Evolutionary conservation across 2,329 filamentous ascomycete species (phyloP).

Genomic region (Alternaria arbusti): DNA sequence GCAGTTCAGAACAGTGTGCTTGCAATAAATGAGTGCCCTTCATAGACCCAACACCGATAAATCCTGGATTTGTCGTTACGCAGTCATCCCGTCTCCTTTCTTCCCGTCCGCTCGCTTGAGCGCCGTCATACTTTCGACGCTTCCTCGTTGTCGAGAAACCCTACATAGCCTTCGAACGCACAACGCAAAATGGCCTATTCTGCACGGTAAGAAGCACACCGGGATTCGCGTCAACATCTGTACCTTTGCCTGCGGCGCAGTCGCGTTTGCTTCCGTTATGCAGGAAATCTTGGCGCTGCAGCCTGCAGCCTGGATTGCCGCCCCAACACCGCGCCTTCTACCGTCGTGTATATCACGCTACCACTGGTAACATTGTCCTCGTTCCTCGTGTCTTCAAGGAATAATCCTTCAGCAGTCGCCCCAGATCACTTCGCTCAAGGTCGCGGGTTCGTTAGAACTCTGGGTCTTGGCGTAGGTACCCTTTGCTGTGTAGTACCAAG

Average conservation of each 20-base stretch:
- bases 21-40: neutral
- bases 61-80: neutral
- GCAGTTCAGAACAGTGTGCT: neutral
- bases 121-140: neutral
- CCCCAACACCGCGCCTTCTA: neutral
- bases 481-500: neutral
- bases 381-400: neutral
- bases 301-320: neutral
- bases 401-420: neutral
- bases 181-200: neutral
- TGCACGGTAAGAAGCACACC: neutral
- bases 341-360: neutral
- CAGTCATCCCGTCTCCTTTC: neutral
- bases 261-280: neutral
- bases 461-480: neutral
- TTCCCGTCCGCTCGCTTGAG: neutral
- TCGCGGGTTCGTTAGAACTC: neutral
- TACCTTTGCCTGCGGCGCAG: neutral
- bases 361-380: neutral
- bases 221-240: neutral
- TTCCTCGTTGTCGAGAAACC: neutral
- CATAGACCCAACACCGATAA: neutral
- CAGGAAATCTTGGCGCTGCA: constrained; percentile 5
- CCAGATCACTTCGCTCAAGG: neutral
- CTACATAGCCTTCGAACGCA: neutral